These are phyloP conservation scores for Dendrobium huoshanense DNA, from an alignment of 106 monocot genomes.

Conservation along the genomic window DNA sequence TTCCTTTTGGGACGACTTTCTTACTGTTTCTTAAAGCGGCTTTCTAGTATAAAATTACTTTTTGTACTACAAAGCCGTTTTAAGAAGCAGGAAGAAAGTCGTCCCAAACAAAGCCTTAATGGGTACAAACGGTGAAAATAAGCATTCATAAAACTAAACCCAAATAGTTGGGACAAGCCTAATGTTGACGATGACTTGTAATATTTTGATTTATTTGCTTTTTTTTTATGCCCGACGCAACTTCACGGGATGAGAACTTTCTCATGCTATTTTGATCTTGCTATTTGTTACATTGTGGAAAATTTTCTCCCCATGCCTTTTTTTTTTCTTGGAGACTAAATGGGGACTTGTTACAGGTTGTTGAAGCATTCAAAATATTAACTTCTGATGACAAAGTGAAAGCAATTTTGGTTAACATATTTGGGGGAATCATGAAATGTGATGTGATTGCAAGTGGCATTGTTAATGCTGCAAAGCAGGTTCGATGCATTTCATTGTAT, in stretches of 20 bases:
- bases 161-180: not conserved
- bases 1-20: no score
- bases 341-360: conserved; percentile 45
- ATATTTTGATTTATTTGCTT: not conserved
- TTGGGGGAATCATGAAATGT: conserved; percentile 99
- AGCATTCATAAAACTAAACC: not conserved
- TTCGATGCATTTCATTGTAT: conserved; percentile 6
- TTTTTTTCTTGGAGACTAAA: not conserved
- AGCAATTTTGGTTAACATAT: conserved; percentile 96
- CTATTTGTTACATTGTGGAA: not conserved
- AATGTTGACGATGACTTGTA: not conserved
- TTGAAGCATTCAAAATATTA: conserved; percentile 96
- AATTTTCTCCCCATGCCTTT: not conserved
- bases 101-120: no score
- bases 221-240: not conserved
- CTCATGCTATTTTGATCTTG: not conserved
- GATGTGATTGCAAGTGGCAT: conserved; percentile 98
- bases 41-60: no score
- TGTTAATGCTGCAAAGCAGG: conserved; percentile 96
- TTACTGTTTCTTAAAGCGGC: no score
- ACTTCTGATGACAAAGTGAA: conserved; percentile 96
- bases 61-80: no score
- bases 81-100: no score
- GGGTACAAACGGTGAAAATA: not conserved
- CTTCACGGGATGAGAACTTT: not conserved